Conservation (phyloP, 1,284 basidiomycete genomes). For the Leccinum glutinopallens region DNA sequence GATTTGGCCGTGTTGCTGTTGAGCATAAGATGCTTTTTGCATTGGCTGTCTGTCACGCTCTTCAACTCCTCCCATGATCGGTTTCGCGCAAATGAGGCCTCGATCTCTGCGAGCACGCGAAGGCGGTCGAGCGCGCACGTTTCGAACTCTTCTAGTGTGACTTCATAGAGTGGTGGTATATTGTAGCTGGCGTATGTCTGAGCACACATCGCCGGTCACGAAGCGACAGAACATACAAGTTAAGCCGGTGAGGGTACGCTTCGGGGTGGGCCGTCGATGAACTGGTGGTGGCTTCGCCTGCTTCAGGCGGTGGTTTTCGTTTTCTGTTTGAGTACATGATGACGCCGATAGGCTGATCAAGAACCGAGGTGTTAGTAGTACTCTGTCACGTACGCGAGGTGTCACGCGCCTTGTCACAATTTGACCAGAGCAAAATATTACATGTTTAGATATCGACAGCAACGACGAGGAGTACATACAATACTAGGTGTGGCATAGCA, state of each 20-base stretch:
- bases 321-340: slow-evolving; percentile 28
- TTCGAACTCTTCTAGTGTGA: slow-evolving; percentile 97
- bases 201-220: slow-evolving; percentile 8
- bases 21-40: slow-evolving; percentile 75
- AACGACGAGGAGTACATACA: slow-evolving; percentile 26
- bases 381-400: slow-evolving; percentile 30
- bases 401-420: slow-evolving; percentile 31
- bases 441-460: slow-evolving; percentile 24
- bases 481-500: slow-evolving; percentile 35
- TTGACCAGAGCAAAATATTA: slow-evolving; percentile 6
- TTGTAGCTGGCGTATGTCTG: slow-evolving; percentile 65
- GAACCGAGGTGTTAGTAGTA: neutral
- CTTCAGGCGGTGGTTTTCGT: slow-evolving; percentile 9
- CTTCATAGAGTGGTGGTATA: slow-evolving; percentile 83
- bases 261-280: neutral
- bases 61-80: slow-evolving; percentile 77
- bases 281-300: neutral
- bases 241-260: slow-evolving; percentile 72
- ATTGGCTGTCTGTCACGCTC: slow-evolving; percentile 59
- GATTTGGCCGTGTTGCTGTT: slow-evolving; percentile 56
- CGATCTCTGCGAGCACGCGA: slow-evolving; percentile 92
- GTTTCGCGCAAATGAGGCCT: slow-evolving; percentile 88
- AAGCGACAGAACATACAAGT: slow-evolving; percentile 61
- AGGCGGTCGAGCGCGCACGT: slow-evolving; percentile 88
- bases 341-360: too few species aligned